Evolutionary conservation across 75 land plant species (phyloP).

Genomic region (Pinus taeda): DNA sequence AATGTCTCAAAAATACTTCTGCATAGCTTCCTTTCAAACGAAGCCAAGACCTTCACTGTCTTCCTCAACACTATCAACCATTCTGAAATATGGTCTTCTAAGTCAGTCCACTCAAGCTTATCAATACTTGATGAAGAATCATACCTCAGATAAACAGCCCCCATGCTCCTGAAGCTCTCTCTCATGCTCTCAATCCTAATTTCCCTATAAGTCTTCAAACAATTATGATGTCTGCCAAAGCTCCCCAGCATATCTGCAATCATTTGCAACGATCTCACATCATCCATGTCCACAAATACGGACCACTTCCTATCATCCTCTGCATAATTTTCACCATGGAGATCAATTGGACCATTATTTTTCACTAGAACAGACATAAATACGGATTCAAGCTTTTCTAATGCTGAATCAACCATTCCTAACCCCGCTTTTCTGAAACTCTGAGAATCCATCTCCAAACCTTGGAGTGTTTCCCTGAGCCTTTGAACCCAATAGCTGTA

Average conservation of each 20-base stretch:
- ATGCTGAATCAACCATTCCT: constrained; percentile 16
- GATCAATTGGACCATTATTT: constrained; percentile 7
- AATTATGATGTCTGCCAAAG: not conserved
- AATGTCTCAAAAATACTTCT: constrained; percentile 7
- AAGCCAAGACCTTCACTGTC: constrained; percentile 11
- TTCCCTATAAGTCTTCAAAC: constrained; percentile 12
- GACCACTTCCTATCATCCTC: not conserved
- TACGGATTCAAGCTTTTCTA: constrained; percentile 25
- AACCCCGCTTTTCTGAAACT: not conserved
- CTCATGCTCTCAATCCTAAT: constrained; percentile 5
- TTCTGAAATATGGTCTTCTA: constrained; percentile 6
- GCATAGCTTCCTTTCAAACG: constrained; percentile 15
- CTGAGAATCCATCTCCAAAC: not conserved
- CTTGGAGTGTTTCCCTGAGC: not conserved
- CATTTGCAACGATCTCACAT: not conserved
- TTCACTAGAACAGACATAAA: constrained; percentile 15
- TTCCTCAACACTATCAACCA: constrained; percentile 9
- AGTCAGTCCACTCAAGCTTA: constrained; percentile 11
- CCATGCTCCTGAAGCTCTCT: constrained; percentile 9
- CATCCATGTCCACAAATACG: not conserved
- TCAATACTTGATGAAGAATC: not conserved
- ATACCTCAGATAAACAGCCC: not conserved
- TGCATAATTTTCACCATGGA: constrained; percentile 2
- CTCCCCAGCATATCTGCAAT: not conserved
- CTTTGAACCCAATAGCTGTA: not conserved